Percentiles rank a stretch among this genome's conserved stretches.
Evolutionary conservation across 768 basidiomycete genomes (phyloP).

Genomic region (Rhizopogon vulgaris): DNA sequence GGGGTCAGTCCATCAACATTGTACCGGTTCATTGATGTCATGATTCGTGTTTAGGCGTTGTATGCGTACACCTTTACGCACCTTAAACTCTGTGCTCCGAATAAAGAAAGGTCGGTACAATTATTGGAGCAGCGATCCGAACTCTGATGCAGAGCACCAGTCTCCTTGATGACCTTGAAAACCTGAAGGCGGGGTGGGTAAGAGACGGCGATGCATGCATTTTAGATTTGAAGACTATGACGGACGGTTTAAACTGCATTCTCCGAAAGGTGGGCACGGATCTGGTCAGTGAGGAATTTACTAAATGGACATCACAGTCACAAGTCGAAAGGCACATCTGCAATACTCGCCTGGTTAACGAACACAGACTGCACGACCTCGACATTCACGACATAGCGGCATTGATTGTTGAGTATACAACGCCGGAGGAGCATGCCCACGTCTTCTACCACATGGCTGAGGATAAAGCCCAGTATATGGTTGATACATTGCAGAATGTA

Average conservation of each 20-base stretch:
- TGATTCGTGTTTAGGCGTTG: constrained; percentile 17
- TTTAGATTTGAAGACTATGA: constrained; percentile 9
- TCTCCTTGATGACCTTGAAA: neutral
- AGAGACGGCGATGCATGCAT: constrained; percentile 8
- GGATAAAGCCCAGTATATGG: constrained; percentile 6
- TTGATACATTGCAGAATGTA: constrained; percentile 20
- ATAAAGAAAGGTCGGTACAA: constrained; percentile 6
- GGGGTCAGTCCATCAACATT: constrained; percentile 12
- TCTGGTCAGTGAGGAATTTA: neutral
- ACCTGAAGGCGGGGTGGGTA: neutral
- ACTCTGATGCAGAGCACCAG: constrained; percentile 1
- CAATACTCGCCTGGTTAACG: constrained; percentile 17
- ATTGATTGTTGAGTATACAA: constrained; percentile 2
- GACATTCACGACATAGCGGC: constrained; percentile 18
- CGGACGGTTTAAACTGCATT: constrained; percentile 6
- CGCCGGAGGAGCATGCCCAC: neutral
- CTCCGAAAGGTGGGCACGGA: constrained; percentile 11
- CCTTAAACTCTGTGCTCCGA: constrained; percentile 11
- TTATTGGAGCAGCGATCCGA: constrained; percentile 10
- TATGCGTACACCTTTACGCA: constrained; percentile 25
- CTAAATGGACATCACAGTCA: constrained; percentile 8
- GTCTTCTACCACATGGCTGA: neutral
- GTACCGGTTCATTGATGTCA: neutral
- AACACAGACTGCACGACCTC: constrained; percentile 5
- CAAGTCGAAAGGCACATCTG: constrained; percentile 13